Percentiles rank a stretch among this genome's conserved stretches.
These are phyloP conservation scores for Malus orientalis DNA, from an alignment of 306 rosid species.

Conservation along the genomic window DNA sequence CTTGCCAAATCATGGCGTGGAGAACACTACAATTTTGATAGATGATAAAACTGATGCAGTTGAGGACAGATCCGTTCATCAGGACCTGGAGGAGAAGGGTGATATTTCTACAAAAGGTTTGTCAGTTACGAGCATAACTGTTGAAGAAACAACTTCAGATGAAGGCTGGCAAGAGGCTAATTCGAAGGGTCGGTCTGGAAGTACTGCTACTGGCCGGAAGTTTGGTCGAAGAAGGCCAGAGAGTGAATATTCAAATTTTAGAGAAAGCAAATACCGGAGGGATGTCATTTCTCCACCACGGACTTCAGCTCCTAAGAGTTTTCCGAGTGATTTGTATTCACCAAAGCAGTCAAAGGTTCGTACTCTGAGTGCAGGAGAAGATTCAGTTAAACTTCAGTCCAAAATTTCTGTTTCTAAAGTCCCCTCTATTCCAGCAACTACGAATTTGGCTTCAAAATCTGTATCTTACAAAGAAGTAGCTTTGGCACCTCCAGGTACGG, in stretches of 20 bases:
- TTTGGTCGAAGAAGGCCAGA: conserved; percentile 44
- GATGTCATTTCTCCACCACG: conserved; percentile 36
- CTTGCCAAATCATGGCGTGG: conserved; percentile 27
- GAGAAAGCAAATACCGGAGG: conserved; percentile 38
- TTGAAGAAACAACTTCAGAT: conserved; percentile 57
- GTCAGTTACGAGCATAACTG: conserved; percentile 27
- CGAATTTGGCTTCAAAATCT: conserved; percentile 69
- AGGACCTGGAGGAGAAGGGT: conserved; percentile 37
- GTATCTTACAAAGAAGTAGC: conserved; percentile 97
- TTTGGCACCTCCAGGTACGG: conserved; percentile 86
- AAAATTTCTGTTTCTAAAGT: conserved; percentile 39
- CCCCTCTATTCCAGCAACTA: conserved; percentile 35
- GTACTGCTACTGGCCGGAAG: conserved; percentile 41
- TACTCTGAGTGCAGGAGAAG: conserved; percentile 27
- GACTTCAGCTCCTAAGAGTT: conserved; percentile 33
- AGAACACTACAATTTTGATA: conserved; percentile 12
- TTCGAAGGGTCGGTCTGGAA: conserved; percentile 66
- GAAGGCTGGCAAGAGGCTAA: conserved; percentile 98
- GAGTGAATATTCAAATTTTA: conserved; percentile 29
- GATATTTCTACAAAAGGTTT: conserved; percentile 18
- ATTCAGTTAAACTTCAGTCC: conserved; percentile 24
- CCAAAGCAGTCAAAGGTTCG: conserved; percentile 40
- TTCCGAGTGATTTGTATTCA: conserved; percentile 25
- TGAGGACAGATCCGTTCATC: conserved; percentile 14
- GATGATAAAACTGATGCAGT: conserved; percentile 27